Base-by-base conservation (phyloP, 768 basidiomycete species). In the Russula brevipes region DNA sequence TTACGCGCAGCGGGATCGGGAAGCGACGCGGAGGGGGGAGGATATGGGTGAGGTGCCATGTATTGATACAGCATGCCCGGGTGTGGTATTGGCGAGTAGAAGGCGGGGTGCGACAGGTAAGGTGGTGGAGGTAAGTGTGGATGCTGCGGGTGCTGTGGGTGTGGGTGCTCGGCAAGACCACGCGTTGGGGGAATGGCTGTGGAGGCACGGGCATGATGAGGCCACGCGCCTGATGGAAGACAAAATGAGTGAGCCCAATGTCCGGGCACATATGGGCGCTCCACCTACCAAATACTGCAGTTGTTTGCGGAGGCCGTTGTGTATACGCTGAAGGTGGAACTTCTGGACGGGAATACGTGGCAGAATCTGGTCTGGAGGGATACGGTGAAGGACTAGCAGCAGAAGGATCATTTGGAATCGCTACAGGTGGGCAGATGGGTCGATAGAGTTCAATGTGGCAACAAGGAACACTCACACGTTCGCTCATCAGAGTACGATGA, bases 401-500 rank as follows among this genome's bases (percentile, higher is more conserved):
- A 5, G 63, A 50, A 3, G 44, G 31, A 57, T 69, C 65, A 6
- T 46, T 65, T 16, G 64, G 54, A 2, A 66, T 59, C 24, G 66
- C 66, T 66, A 55, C 16, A 38, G 31, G 67, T 57, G 57, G 62
- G 41, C 59, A 49, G 52, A 57, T 63, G 45, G 59, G 54, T 50
- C 19, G 54, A 59, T 60, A 61, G 54, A 56, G 59, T 54, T 58
- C 53, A 19, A 54, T 53, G 49, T 38, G 54, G 63, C 36, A 41
- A 54, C 56, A 61, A 42, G 45, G 57, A 36, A 46, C 16, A 73
- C 80, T 70, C 69, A 85, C 85, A 78, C 57, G 81, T 79, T 63
- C 83, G 81, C 68, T 85, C 83, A 67, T 82, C 83, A 59, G 84
- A 79, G 72, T 81, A 84, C 71, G 81, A 77, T 68, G 78, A 60